Evolutionary conservation across 2,329 filamentous ascomycete species (phyloP).

Genomic region (Volutella citrinella): DNA sequence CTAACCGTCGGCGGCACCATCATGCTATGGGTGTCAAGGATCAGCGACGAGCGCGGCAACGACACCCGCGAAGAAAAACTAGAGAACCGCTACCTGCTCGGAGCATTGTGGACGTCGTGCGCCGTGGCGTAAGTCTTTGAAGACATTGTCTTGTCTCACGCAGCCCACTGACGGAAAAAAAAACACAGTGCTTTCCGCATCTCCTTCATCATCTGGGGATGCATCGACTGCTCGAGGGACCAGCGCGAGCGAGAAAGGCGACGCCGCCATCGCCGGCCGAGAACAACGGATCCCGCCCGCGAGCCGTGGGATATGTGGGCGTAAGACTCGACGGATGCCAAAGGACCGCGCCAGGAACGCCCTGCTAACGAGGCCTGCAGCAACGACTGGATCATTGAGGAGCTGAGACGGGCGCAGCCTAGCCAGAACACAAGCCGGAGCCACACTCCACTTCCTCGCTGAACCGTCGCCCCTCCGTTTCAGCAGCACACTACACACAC

Average conservation of each 20-base stretch:
- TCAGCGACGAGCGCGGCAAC: conserved; percentile 3
- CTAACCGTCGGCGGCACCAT: conserved; percentile 33
- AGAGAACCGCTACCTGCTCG: conserved; percentile 18
- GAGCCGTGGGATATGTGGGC: background rate
- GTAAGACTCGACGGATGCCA: background rate
- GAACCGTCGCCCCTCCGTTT: too few species aligned
- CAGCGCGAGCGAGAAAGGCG: conserved; percentile 15
- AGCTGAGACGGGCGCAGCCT: too few species aligned
- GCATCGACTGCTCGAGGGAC: conserved; percentile 24
- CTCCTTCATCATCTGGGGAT: conserved; percentile 28
- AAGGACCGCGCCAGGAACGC: too few species aligned
- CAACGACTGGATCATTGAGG: too few species aligned
- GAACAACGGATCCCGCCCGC: conserved; percentile 3
- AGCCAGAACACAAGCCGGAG: too few species aligned
- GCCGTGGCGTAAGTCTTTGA: conserved; percentile 23
- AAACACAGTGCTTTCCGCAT: conserved; percentile 23
- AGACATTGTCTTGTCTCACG: background rate
- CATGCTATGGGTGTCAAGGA: conserved; percentile 30
- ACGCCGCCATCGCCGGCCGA: too few species aligned
- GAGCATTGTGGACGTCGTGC: conserved; percentile 19
- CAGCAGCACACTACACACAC: too few species aligned
- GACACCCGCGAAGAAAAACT: conserved; percentile 9
- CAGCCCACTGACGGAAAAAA: background rate
- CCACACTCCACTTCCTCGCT: too few species aligned
- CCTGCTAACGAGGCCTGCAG: too few species aligned